Conservation (phyloP, 2,329 filamentous ascomycete genomes). For the Aspergillus tubingensis region DNA sequence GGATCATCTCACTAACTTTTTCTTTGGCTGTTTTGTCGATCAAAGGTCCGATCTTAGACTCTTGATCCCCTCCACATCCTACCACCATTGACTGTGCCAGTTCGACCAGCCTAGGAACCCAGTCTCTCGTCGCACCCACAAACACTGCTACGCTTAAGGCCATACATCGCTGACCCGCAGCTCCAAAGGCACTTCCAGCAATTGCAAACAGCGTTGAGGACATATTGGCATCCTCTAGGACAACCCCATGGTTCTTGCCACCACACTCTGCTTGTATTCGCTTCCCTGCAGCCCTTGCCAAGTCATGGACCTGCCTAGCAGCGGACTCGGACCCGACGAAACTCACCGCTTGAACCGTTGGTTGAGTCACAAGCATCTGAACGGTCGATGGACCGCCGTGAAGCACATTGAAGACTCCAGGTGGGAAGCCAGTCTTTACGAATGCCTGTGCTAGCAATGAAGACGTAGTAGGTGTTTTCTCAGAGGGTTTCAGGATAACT, state of each 20-base stretch:
- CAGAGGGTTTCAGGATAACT: constrained; percentile 63
- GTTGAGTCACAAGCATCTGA: constrained; percentile 67
- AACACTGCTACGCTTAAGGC: constrained; percentile 64
- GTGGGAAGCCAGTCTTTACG: constrained; percentile 62
- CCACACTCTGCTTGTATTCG: constrained; percentile 67
- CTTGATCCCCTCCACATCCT: constrained; percentile 63
- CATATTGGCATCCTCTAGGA: constrained; percentile 67
- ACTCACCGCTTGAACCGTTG: constrained; percentile 64
- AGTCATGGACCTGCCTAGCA: constrained; percentile 66
- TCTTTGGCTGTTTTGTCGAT: constrained; percentile 61
- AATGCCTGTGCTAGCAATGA: constrained; percentile 64
- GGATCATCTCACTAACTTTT: constrained; percentile 60
- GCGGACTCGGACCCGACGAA: constrained; percentile 68
- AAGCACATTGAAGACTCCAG: constrained; percentile 65
- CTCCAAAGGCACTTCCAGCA: constrained; percentile 65
- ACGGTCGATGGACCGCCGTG: constrained; percentile 64
- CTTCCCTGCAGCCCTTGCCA: constrained; percentile 64
- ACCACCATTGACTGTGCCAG: constrained; percentile 61
- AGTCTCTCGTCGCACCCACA: constrained; percentile 63
- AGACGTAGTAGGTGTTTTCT: constrained; percentile 62
- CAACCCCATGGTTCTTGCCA: constrained; percentile 67
- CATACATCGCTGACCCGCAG: constrained; percentile 68
- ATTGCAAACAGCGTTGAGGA: constrained; percentile 67
- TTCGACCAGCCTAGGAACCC: constrained; percentile 63
- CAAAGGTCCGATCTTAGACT: constrained; percentile 63